Conservation (phyloP, 176 grass and related monocot genomes). For the Phragmites australis region DNA sequence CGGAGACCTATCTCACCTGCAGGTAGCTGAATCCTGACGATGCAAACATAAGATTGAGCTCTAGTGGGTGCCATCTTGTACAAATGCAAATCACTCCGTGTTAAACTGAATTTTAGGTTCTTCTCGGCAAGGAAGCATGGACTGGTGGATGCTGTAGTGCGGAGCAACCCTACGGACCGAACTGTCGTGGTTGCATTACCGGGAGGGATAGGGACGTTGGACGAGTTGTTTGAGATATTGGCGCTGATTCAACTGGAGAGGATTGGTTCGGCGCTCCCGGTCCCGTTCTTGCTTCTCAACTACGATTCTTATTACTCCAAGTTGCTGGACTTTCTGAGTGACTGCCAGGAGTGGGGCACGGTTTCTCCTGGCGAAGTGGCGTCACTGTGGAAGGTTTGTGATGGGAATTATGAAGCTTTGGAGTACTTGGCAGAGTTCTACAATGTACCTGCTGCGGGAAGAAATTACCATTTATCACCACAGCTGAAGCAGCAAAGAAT, state of each 20-base stretch:
- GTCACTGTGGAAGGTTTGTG: conserved; percentile 78
- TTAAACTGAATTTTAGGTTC: conserved; percentile 59
- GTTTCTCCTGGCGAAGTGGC: conserved; percentile 71
- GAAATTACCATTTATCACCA: conserved; percentile 44
- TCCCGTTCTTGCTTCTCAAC: conserved; percentile 74
- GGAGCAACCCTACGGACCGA: conserved; percentile 46
- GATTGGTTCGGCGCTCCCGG: conserved; percentile 58
- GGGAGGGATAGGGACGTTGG: conserved; percentile 71
- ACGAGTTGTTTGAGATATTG: conserved; percentile 87
- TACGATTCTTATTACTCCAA: conserved; percentile 89
- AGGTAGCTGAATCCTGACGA: conserved; percentile 42
- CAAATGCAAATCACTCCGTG: background rate
- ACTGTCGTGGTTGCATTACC: conserved; percentile 67
- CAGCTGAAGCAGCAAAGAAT: conserved; percentile 30
- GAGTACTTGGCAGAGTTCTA: conserved; percentile 83
- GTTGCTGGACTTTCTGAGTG: conserved; percentile 72
- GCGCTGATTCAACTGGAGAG: conserved; percentile 74
- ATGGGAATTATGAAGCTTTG: conserved; percentile 69
- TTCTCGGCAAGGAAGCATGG: conserved; percentile 93
- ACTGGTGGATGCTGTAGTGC: conserved; percentile 70
- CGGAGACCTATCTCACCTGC: conserved; percentile 75
- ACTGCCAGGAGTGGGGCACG: conserved; percentile 67
- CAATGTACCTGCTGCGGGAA: conserved; percentile 32
- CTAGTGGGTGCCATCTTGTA: background rate
- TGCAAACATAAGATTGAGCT: background rate